Evolutionary conservation across 192 early-diverging fungal species (phyloP), one percentile per base, ranked within the genome.

Genomic region (Dispira simplex): DNA sequence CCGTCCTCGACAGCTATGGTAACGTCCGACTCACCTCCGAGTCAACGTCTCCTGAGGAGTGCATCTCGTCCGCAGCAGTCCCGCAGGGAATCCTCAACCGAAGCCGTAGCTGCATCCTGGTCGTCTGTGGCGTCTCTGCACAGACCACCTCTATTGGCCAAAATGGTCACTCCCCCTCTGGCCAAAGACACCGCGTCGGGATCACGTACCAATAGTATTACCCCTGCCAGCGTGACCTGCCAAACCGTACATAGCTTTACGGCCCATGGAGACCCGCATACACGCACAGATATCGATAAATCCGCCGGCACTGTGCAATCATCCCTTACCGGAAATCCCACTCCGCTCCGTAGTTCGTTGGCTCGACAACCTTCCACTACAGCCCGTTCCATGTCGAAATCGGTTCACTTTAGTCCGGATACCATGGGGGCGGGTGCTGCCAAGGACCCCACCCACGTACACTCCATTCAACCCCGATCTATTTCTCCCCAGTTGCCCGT

Each of bases 391-490:
- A 18, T 21, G 13, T 10, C 58, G 21, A 60, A 60, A 44, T 60
- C 58, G 12, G 58, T 60, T 10, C 58, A 43, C 28, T 60, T 60
- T 27, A 60, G 58, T 44, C 58, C 58, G 32, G 27, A 60, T 44
- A 27, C 58, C 10, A 44, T 60, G 6, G 32, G 32, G 3, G 32
- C 32, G 6, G 32, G 32, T 39, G 32, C 32, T 39, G 32, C 32
- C 1, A 39, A 39, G 1, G 32, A 39, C 32, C 32, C 32, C 32
- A 39, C 32, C 6, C 32, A 39, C 1, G 6, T 39, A 39, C 32
- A 6, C 32, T 39, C 32, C 6, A 6, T 39, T 39, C 32, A 39
- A 39, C 32, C 32, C 3, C 32, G 32, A 39, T 39, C 32, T 6
- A 39, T 39, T 39, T 39, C 32, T 39, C 32, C 32, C 32, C 32